Evolutionary conservation across 495 filamentous ascomycete genomes (phyloP).

Genomic region (Jackrogersella multiformis): DNA sequence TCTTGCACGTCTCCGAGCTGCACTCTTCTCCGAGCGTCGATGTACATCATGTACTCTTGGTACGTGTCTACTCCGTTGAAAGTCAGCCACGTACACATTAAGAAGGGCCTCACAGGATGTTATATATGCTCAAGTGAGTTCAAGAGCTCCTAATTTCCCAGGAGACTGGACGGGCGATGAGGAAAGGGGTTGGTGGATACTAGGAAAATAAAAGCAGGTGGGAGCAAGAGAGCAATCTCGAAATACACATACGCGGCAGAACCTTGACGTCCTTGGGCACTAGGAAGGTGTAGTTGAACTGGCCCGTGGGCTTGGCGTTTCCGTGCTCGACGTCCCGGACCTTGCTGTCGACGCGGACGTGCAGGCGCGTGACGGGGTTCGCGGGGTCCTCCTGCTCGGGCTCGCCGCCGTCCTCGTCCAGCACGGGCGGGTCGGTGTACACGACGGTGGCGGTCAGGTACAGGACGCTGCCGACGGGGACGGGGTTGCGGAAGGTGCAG

Average conservation of each 20-base stretch:
- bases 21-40: conserved; percentile 73
- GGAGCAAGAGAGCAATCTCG: neutral
- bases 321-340: conserved; percentile 83
- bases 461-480: conserved; percentile 83
- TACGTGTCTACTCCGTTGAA: conserved; percentile 59
- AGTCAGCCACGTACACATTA: neutral
- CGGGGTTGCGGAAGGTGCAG: conserved; percentile 83
- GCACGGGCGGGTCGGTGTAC: conserved; percentile 74
- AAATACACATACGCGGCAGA: conserved; percentile 62
- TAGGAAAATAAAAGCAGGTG: neutral
- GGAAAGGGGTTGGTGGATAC: neutral
- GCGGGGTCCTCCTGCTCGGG: conserved; percentile 45
- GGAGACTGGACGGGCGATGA: too few species aligned
- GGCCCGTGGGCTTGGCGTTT: conserved; percentile 76
- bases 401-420: conserved; percentile 52
- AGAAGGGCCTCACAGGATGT: neutral
- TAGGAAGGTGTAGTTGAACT: conserved; percentile 87
- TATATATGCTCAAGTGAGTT: neutral
- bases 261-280: conserved; percentile 77
- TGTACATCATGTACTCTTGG: conserved; percentile 80
- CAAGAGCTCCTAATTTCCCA: neutral
- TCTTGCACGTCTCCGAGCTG: conserved; percentile 45
- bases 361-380: conserved; percentile 67
- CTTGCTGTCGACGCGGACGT: conserved; percentile 79
- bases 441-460: conserved; percentile 81